Conservation (phyloP, 257 asterid genomes). For the Craterostigma plantagineum region DNA sequence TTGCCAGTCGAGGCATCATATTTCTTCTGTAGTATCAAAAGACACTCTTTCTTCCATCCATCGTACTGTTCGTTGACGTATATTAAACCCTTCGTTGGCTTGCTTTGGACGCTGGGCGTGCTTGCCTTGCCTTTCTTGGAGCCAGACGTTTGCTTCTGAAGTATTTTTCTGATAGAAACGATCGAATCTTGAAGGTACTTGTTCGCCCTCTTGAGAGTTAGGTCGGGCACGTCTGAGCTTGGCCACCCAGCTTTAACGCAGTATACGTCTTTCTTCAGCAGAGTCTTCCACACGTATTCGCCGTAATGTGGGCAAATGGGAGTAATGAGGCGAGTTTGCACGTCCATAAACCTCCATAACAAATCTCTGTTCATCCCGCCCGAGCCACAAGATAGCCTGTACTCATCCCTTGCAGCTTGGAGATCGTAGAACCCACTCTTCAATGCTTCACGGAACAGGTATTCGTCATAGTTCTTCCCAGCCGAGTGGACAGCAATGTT, state of each 20-base stretch:
- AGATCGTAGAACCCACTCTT: constrained; percentile 80
- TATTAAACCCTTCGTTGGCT: constrained; percentile 44
- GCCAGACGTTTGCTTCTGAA: constrained; percentile 78
- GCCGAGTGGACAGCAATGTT: constrained; percentile 56
- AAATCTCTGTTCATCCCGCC: constrained; percentile 61
- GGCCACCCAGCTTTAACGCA: constrained; percentile 74
- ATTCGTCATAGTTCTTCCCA: constrained; percentile 60
- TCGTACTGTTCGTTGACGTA: constrained; percentile 70
- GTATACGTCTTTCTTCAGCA: constrained; percentile 60
- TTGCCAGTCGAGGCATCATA: constrained; percentile 23
- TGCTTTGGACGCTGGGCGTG: constrained; percentile 17
- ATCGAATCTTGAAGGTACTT: constrained; percentile 65
- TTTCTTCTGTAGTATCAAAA: constrained; percentile 42
- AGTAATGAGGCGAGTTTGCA: constrained; percentile 55
- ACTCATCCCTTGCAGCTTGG: constrained; percentile 85
- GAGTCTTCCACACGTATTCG: constrained; percentile 59
- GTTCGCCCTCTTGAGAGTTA: constrained; percentile 62
- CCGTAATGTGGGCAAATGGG: constrained; percentile 85
- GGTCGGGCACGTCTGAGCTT: constrained; percentile 46
- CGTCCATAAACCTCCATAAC: constrained; percentile 62
- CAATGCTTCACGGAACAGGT: constrained; percentile 72
- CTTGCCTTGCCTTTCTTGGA: constrained; percentile 41
- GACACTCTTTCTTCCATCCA: constrained; percentile 75
- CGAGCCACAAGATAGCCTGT: constrained; percentile 67
- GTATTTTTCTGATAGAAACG: constrained; percentile 61